Evolutionary conservation across 2,329 filamentous ascomycete species (phyloP).

Genomic region (Verticillium zaregamsianum): DNA sequence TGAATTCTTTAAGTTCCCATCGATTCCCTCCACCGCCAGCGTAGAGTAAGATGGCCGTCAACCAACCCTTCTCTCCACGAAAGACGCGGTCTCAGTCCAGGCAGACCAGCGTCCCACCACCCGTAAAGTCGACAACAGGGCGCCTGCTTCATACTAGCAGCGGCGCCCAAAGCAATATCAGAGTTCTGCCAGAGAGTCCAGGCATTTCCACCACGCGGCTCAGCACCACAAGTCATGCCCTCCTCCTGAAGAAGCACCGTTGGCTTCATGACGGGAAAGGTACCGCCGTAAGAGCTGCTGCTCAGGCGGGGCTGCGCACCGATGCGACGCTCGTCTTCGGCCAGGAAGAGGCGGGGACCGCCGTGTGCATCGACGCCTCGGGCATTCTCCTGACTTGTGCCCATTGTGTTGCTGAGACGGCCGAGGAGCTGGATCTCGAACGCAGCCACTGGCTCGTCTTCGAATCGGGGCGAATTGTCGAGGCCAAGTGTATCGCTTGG

Average conservation of each 20-base stretch:
- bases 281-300: not conserved
- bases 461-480: constrained; percentile 31
- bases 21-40: no score
- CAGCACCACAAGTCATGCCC: not conserved
- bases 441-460: constrained; percentile 38
- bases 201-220: not conserved
- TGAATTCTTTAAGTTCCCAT: no score
- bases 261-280: not conserved
- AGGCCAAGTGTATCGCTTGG: constrained; percentile 34
- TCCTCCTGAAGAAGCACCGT: constrained; percentile 7
- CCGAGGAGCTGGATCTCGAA: constrained; percentile 23
- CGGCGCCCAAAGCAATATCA: not conserved
- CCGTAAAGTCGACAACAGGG: no score
- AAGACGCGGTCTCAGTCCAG: no score
- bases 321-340: constrained; percentile 41
- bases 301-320: not conserved
- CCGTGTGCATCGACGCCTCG: constrained; percentile 38
- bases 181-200: not conserved
- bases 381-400: constrained; percentile 46
- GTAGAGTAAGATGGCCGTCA: no score
- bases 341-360: constrained; percentile 45
- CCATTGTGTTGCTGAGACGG: constrained; percentile 43
- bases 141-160: no score
- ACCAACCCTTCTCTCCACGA: no score
- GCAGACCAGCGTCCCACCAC: no score